phyloP scores from a whole-genome alignment of 345 rosid genomes.

The Angophora floribunda region DNA sequence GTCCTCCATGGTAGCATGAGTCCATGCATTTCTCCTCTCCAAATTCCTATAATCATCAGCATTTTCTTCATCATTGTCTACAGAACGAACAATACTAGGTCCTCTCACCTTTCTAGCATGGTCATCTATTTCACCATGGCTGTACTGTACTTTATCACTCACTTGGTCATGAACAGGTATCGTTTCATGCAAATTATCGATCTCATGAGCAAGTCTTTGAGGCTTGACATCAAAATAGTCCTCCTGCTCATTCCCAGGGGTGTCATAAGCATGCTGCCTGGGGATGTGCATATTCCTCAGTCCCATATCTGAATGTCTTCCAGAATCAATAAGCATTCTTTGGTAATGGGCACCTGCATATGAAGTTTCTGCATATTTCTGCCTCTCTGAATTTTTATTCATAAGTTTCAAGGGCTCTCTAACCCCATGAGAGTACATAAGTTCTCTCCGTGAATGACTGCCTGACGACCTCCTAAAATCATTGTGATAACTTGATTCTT shows the following conservation, averaged over 20 bases:
- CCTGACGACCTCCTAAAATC: slow-evolving; percentile 27
- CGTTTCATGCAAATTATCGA: slow-evolving; percentile 8
- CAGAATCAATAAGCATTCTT: slow-evolving; percentile 12
- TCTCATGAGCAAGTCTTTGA: slow-evolving; percentile 11
- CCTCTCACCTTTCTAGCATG: slow-evolving; percentile 21
- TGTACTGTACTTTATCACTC: slow-evolving; percentile 14
- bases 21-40: slow-evolving; percentile 16
- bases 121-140: slow-evolving; percentile 13
- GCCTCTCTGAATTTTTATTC: slow-evolving; percentile 19
- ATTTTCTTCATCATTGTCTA: slow-evolving; percentile 12
- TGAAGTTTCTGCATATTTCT: slow-evolving; percentile 18
- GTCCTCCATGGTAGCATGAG: slow-evolving; percentile 15
- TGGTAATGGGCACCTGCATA: slow-evolving; percentile 11
- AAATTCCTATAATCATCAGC: slow-evolving; percentile 16
- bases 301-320: slow-evolving; percentile 14
- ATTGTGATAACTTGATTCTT: slow-evolving; percentile 13
- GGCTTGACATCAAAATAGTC: slow-evolving; percentile 16
- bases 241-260: slow-evolving; percentile 18
- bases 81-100: slow-evolving; percentile 14
- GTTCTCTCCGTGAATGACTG: slow-evolving; percentile 12
- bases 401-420: slow-evolving; percentile 17
- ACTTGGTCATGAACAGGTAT: slow-evolving; percentile 5
- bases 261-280: slow-evolving; percentile 14
- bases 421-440: slow-evolving; percentile 13
- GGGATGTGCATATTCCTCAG: slow-evolving; percentile 11